Evolutionary conservation across 75 land plant species (phyloP).

Genomic region (Cunninghamia lanceolata): DNA sequence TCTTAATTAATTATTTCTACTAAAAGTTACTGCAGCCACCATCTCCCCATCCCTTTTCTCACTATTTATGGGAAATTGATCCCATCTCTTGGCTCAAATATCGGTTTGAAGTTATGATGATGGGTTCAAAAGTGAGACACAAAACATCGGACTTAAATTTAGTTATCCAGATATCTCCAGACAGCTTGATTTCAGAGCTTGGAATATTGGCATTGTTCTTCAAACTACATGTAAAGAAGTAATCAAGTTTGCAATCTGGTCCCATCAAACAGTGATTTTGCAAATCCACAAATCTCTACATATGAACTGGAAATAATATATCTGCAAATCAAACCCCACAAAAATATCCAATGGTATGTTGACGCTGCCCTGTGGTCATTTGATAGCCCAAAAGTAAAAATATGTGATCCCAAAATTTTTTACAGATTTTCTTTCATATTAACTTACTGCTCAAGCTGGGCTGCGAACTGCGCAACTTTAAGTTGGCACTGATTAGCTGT

Average conservation of each 20-base stretch:
- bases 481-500: slow-evolving; percentile 89
- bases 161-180: not conserved
- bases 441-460: slow-evolving; percentile 84
- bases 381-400: not conserved
- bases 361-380: not conserved
- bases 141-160: not conserved
- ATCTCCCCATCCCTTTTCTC: not conserved
- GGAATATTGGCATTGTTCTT: not conserved
- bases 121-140: not conserved
- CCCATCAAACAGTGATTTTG: not conserved
- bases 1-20: too few species aligned
- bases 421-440: not conserved
- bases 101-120: not conserved
- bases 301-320: not conserved
- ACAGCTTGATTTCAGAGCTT: not conserved
- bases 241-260: not conserved
- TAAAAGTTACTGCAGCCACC: not conserved
- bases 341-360: not conserved
- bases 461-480: slow-evolving; percentile 93
- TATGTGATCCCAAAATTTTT: not conserved
- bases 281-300: not conserved
- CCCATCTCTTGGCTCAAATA: not conserved
- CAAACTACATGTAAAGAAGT: not conserved
- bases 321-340: not conserved
- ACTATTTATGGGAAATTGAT: not conserved